Evolutionary conservation across 2,329 filamentous ascomycete genomes (phyloP).

Genomic region (Geosmithia putterillii): DNA sequence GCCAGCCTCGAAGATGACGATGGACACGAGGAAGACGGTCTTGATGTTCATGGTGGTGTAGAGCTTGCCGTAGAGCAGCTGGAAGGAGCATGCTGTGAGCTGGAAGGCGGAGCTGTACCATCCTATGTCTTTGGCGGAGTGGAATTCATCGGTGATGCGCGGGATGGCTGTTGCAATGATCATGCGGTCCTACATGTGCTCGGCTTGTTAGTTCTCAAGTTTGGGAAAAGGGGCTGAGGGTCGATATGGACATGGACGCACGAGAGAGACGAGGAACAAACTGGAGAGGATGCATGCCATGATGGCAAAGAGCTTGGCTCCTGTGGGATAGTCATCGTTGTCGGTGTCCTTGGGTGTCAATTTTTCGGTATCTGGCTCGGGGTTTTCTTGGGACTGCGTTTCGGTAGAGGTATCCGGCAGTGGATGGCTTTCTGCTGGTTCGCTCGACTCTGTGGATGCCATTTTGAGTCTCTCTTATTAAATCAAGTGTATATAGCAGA

Average conservation of each 20-base stretch:
- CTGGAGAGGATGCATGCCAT: neutral
- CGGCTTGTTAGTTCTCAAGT: too few relatives aligned
- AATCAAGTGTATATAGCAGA: neutral
- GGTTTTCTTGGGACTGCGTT: neutral
- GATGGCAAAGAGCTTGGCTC: neutral
- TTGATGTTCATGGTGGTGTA: constrained; percentile 42
- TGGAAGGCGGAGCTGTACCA: constrained; percentile 51
- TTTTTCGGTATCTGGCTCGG: neutral
- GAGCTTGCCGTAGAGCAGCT: constrained; percentile 39
- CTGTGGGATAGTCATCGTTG: neutral
- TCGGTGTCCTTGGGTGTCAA: neutral
- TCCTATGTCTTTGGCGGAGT: constrained; percentile 42
- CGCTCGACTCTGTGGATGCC: neutral
- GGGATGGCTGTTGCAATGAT: constrained; percentile 37
- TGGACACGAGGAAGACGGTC: constrained; percentile 30
- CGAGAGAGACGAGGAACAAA: constrained; percentile 1
- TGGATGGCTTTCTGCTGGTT: neutral
- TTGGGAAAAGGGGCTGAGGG: neutral
- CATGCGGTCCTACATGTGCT: constrained; percentile 26
- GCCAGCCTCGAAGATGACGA: constrained; percentile 41
- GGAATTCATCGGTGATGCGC: constrained; percentile 1
- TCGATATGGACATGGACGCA: neutral
- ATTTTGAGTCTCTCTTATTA: neutral
- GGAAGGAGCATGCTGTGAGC: constrained; percentile 11
- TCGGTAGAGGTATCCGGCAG: neutral